Percentiles rank a stretch among this genome's conserved stretches.
Conservation (phyloP, 352 stramenopile species). For the Phytophthora melonis region DNA sequence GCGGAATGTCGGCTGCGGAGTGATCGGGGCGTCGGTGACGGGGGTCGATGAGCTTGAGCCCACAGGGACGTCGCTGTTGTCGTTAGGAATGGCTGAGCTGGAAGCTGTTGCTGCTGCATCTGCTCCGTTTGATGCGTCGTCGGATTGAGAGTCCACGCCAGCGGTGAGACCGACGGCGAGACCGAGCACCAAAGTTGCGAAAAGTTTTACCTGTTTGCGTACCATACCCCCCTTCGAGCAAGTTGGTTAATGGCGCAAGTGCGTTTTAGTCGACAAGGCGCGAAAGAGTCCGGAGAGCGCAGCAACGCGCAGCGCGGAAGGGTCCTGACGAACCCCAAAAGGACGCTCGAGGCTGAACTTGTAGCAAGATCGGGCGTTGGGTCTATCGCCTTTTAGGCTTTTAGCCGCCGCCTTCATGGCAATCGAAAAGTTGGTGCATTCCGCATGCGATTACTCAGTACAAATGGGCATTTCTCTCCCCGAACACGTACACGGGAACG, state of each 20-base stretch:
- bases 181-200: neutral
- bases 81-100: neutral
- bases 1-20: neutral
- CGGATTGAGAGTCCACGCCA: neutral
- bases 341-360: neutral
- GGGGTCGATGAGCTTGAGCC: neutral
- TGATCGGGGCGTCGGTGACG: neutral
- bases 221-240: neutral
- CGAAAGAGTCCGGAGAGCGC: neutral
- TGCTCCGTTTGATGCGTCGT: neutral
- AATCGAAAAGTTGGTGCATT: too few species aligned
- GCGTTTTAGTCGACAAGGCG: constrained; percentile 4
- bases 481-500: neutral
- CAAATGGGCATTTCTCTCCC: neutral
- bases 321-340: neutral
- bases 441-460: too few species aligned
- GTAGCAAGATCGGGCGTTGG: neutral
- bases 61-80: neutral
- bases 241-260: constrained; percentile 8
- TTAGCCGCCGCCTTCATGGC: too few species aligned
- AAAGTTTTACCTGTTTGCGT: neutral
- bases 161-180: neutral
- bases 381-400: too few species aligned
- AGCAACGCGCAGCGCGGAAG: constrained; percentile 2
- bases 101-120: neutral